These are phyloP conservation scores for Odontarrhena argentea DNA, from an alignment of 345 rosid species.

Conservation along the genomic window DNA sequence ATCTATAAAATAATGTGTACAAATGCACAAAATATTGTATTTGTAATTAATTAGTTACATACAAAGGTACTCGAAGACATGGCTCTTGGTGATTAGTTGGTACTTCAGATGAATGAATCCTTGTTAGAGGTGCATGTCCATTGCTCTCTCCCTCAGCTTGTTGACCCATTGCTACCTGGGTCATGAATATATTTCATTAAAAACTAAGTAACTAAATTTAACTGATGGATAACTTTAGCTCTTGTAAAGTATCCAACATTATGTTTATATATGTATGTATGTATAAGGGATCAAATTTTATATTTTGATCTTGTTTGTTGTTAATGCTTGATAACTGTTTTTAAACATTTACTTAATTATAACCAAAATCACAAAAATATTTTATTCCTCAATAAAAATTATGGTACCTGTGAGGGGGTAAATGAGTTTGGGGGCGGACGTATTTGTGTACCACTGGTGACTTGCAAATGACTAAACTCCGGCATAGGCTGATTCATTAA, in stretches of 20 bases:
- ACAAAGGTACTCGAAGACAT: slow-evolving; percentile 3
- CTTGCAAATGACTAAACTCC: background rate
- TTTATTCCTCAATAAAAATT: background rate
- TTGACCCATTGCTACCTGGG: background rate
- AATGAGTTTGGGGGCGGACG: slow-evolving; percentile 1
- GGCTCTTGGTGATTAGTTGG: slow-evolving; percentile 17
- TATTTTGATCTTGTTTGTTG: too few relatives aligned
- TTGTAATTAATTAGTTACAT: slow-evolving; percentile 5
- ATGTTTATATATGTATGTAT: too few relatives aligned
- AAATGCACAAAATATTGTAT: background rate
- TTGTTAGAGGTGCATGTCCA: slow-evolving; percentile 9
- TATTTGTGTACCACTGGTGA: background rate
- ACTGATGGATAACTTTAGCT: too few relatives aligned
- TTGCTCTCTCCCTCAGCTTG: background rate
- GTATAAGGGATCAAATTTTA: too few relatives aligned
- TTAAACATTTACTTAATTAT: too few relatives aligned
- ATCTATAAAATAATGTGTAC: background rate
- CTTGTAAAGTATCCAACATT: too few relatives aligned
- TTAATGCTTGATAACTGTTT: too few relatives aligned
- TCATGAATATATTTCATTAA: too few relatives aligned
- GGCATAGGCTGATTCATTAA: background rate
- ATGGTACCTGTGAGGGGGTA: slow-evolving; percentile 19
- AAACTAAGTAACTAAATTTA: too few relatives aligned
- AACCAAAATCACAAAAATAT: too few relatives aligned
- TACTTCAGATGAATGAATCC: slow-evolving; percentile 15